Percentiles rank a stretch among this genome's conserved stretches.
These are phyloP conservation scores for Colletotrichum lentis DNA, from an alignment of 2,329 filamentous ascomycete genomes.

Conservation along the genomic window DNA sequence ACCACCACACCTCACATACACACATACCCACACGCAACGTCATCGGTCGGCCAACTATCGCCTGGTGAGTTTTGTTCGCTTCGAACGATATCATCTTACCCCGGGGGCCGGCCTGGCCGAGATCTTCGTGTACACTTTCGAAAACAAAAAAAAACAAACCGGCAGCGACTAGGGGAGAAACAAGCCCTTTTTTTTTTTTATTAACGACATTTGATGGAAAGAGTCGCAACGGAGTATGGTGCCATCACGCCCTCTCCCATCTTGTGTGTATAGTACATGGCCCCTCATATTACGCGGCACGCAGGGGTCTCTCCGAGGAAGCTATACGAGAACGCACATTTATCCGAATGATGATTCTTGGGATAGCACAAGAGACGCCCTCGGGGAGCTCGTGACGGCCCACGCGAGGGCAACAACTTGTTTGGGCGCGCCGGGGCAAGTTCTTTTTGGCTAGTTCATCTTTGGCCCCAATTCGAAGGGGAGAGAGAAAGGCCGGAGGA, in stretches of 20 bases:
- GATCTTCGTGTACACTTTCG: not conserved
- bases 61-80: constrained; percentile 16
- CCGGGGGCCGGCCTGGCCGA: constrained; percentile 18
- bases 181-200: not conserved
- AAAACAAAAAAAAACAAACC: constrained; percentile 11
- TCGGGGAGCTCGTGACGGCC: not conserved
- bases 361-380: not conserved
- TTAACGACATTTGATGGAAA: constrained; percentile 34
- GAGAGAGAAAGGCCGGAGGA: not conserved
- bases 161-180: constrained; percentile 19
- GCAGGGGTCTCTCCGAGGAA: not conserved
- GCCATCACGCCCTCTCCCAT: constrained; percentile 24
- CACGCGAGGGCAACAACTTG: not conserved
- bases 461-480: not conserved
- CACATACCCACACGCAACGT: constrained; percentile 1
- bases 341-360: constrained; percentile 3
- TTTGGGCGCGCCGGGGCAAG: not conserved
- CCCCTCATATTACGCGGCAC: constrained; percentile 28
- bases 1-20: not conserved
- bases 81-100: constrained; percentile 10
- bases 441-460: too few relatives aligned
- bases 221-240: constrained; percentile 31
- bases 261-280: constrained; percentile 37
- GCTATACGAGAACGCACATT: not conserved
- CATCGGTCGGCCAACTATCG: constrained; percentile 10